These are phyloP conservation scores for Metarhizium rileyi DNA, from an alignment of 2,329 filamentous ascomycete species.

Conservation along the genomic window DNA sequence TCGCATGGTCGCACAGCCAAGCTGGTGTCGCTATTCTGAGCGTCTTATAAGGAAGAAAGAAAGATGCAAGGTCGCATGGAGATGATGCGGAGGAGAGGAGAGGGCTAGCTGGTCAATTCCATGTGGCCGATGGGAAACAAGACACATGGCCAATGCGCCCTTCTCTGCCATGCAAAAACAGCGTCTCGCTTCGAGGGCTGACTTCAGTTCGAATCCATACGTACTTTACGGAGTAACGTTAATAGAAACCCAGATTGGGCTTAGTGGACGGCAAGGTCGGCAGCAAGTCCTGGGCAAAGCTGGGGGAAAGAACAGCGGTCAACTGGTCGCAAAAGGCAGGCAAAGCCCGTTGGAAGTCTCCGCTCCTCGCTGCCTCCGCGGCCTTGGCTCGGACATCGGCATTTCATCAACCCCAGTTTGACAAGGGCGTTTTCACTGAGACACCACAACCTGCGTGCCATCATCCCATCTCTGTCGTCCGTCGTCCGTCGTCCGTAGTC, in stretches of 20 bases:
- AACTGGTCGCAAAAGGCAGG: not conserved
- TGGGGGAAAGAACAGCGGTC: conserved; percentile 6
- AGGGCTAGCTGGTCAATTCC: not conserved
- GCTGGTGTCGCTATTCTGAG: not conserved
- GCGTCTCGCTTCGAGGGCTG: not conserved
- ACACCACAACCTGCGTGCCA: too few relatives aligned
- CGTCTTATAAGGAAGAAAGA: not conserved
- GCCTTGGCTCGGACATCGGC: conserved; percentile 6
- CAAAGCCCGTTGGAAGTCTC: not conserved
- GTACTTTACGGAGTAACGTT: conserved; percentile 5
- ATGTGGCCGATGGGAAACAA: not conserved
- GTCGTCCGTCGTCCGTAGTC: not conserved
- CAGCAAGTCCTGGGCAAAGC: not conserved
- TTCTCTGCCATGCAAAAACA: not conserved
- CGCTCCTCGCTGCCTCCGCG: not conserved
- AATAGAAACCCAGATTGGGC: conserved; percentile 16
- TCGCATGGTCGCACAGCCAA: not conserved
- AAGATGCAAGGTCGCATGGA: not conserved
- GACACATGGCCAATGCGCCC: too few relatives aligned
- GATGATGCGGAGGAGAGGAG: not conserved
- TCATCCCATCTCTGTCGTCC: not conserved
- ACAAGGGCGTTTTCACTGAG: too few relatives aligned
- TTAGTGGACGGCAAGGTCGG: not conserved
- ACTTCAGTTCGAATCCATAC: not conserved
- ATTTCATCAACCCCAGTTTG: too few relatives aligned